A percentile compares a stretch with the other conserved stretches of the same genome.
Conservation (phyloP, 805 yeast species). For the Hanseniaspora mollemarum region DNA sequence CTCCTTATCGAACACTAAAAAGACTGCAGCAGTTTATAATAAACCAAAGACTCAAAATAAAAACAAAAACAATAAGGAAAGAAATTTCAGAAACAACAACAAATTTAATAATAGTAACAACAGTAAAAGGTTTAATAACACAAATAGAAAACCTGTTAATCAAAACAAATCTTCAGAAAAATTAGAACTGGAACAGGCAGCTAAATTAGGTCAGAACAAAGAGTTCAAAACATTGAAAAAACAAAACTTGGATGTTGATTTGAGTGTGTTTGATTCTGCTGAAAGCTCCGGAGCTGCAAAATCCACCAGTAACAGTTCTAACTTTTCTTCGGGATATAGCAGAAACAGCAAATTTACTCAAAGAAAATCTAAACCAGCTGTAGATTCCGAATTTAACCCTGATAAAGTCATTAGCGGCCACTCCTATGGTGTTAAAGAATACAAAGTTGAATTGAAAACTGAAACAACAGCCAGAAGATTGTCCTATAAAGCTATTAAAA, state of each 20-base stretch:
- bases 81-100: not conserved
- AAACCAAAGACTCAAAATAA: not conserved
- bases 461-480: constrained; percentile 7
- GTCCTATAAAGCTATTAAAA: constrained; percentile 2
- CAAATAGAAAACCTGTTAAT: not conserved
- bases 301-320: not conserved
- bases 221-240: not conserved
- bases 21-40: not conserved
- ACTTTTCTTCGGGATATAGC: no score
- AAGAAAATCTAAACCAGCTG: not conserved
- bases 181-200: not conserved
- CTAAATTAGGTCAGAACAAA: not conserved
- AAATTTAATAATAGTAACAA: not conserved
- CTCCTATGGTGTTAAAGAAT: constrained; percentile 10
- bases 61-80: no score
- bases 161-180: not conserved
- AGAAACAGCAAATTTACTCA: not conserved
- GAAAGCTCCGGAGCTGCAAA: not conserved
- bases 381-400: not conserved
- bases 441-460: not conserved
- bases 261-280: constrained; percentile 10
- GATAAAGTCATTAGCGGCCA: constrained; percentile 10
- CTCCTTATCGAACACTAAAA: constrained; percentile 6
- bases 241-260: not conserved
- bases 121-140: not conserved